These are phyloP conservation scores for Nakazawaea ishiwadae DNA, from an alignment of 805 yeast species.

Conservation along the genomic window DNA sequence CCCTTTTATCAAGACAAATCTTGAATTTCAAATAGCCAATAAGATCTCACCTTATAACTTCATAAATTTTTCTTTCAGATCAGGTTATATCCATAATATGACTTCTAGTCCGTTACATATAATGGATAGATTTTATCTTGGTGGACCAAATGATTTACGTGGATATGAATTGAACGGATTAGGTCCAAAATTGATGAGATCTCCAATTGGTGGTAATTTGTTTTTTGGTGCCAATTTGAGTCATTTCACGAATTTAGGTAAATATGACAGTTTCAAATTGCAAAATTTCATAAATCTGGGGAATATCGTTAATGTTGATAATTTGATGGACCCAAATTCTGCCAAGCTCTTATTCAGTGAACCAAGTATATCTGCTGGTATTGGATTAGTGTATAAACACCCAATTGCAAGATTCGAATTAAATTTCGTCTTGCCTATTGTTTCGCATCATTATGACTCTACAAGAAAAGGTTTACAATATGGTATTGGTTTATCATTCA, in stretches of 20 bases:
- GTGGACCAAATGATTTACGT: slow-evolving; percentile 59
- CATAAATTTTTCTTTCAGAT: slow-evolving; percentile 19
- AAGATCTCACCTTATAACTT: slow-evolving; percentile 16
- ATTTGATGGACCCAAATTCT: slow-evolving; percentile 5
- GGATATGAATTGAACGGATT: slow-evolving; percentile 47
- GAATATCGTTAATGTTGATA: slow-evolving; percentile 27
- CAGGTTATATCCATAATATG: slow-evolving; percentile 22
- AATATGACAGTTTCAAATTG: slow-evolving; percentile 41
- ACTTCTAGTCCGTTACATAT: slow-evolving; percentile 25
- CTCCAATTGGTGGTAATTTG: slow-evolving; percentile 49
- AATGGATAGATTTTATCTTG: slow-evolving; percentile 49
- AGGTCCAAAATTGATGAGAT: slow-evolving; percentile 48
- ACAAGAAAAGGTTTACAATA: slow-evolving; percentile 51
- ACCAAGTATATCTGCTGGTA: slow-evolving; percentile 38
- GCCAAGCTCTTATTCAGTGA: slow-evolving; percentile 13
- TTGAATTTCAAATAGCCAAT: slow-evolving; percentile 34
- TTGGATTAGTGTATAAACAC: slow-evolving; percentile 49
- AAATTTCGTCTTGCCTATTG: slow-evolving; percentile 48
- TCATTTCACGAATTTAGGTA: slow-evolving; percentile 38
- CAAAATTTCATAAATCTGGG: slow-evolving; percentile 48
- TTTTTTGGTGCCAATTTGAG: slow-evolving; percentile 44
- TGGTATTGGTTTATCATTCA: slow-evolving; percentile 56
- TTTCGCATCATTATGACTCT: slow-evolving; percentile 39
- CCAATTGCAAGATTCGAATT: slow-evolving; percentile 57
- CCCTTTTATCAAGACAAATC: slow-evolving; percentile 35